Evolutionary conservation across 2,329 filamentous ascomycete species (phyloP), one percentile per base, ranked within the genome.

Genomic region (Diaporthe sp.): DNA sequence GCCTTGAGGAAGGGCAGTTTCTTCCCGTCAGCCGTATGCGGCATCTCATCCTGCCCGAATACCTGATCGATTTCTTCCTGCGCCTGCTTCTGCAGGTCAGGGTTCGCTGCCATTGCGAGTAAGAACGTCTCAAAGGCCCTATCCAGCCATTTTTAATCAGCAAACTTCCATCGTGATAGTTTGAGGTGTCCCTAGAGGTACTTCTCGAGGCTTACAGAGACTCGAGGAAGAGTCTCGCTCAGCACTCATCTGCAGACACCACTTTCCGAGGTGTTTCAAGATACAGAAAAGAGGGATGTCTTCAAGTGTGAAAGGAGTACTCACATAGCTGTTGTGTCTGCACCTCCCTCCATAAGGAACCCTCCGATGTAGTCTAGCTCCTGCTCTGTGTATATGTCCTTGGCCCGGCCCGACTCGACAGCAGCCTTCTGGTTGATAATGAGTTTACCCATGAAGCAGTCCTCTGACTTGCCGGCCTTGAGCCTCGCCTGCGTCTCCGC

Each of bases 1-100:
- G 78, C 78, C 39, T 74, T 78, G 12, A 79, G 65, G 65, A 77
- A 79, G 13, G 78, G 75, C 22, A 79, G 15, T 2, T 62, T 69
- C 6, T 37, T 28, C 10, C 74, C 62, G 31, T 78, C 75, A 19
- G 68, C 58, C 19, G 25, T 25, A 12, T 76, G 59, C 8, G 78
- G 76, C 28, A 76, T 72, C 22, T 71, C 37, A 10, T 70, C 42
- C 25, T 73, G n/a, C 42, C 74, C 77, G 39, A 73, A 72, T 12
- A 76, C 51, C 17, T 22, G 28, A 65, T 79, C 78, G 9, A 79
- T 57, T 68, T 79, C 78, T 9, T 55, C 72, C 46, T 78, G 78
- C 4, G 73, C 78, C 53, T 71, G 75, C 53, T 59, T 75, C 31
- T 75, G 73, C 19, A 76, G 69, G n/a, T 77, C 73, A 12, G 77